These are phyloP conservation scores for Aspergillus caelatus DNA, from an alignment of 2,329 filamentous ascomycete genomes.

Conservation along the genomic window DNA sequence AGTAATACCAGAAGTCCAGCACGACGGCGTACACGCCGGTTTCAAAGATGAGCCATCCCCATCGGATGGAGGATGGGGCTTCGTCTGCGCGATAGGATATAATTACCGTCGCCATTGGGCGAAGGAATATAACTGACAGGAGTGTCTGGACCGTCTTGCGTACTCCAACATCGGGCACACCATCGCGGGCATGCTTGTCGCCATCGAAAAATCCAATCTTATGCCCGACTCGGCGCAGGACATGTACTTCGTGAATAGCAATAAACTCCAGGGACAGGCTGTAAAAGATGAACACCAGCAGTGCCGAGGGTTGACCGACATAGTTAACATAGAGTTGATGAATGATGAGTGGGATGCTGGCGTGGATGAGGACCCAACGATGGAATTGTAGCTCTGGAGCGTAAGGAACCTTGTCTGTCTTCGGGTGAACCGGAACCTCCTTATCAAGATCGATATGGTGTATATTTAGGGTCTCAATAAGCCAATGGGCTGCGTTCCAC, in stretches of 20 bases:
- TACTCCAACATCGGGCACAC: conserved; percentile 20
- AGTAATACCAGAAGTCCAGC: conserved; percentile 25
- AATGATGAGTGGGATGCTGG: conserved; percentile 15
- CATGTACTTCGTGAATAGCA: conserved; percentile 13
- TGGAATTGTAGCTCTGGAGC: conserved; percentile 18
- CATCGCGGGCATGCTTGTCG: conserved; percentile 21
- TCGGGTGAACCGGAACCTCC: conserved; percentile 15
- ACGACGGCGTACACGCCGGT: conserved; percentile 18
- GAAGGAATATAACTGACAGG: not conserved
- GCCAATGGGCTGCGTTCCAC: not conserved
- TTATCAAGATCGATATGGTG: conserved; percentile 2
- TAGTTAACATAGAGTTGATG: conserved; percentile 19
- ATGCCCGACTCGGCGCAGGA: conserved; percentile 16
- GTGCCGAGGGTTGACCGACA: conserved; percentile 8
- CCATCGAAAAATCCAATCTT: conserved; percentile 19
- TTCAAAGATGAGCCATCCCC: conserved; percentile 18
- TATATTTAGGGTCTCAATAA: not conserved
- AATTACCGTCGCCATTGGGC: not conserved
- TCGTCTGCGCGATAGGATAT: conserved; percentile 5
- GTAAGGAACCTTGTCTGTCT: conserved; percentile 19
- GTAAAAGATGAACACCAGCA: conserved; percentile 16
- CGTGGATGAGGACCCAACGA: conserved; percentile 16
- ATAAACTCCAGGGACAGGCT: conserved; percentile 14
- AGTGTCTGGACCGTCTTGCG: conserved; percentile 15
- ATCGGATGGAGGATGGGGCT: conserved; percentile 10